Conservation (phyloP, 2,329 filamentous ascomycete species). For the Lizonia empirigonia region DNA sequence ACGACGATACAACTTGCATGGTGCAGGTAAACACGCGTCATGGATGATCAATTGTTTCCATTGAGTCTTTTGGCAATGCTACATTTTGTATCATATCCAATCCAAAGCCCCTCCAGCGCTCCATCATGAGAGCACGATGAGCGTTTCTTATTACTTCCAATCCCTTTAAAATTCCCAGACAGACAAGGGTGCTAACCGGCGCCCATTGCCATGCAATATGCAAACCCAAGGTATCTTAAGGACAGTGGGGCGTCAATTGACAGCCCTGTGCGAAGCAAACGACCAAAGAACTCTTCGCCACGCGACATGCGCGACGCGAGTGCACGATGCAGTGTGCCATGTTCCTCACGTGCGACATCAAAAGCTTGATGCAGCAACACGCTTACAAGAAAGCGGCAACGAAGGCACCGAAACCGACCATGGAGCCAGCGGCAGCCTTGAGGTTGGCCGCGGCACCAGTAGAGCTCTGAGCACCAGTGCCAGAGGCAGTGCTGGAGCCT, state of each 20-base stretch:
- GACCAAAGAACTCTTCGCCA: constrained; percentile 4
- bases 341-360: constrained; percentile 13
- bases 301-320: constrained; percentile 19
- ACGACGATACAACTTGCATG: constrained; percentile 14
- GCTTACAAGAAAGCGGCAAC: constrained; percentile 47
- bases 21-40: constrained; percentile 4
- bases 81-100: constrained; percentile 9
- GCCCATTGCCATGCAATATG: constrained; percentile 31
- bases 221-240: constrained; percentile 42
- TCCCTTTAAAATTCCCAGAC: constrained; percentile 16
- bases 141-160: constrained; percentile 23
- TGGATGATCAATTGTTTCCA: constrained; percentile 17
- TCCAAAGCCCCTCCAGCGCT: constrained; percentile 7
- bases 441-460: constrained; percentile 40
- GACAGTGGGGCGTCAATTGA: constrained; percentile 29
- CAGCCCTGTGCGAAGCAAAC: constrained; percentile 11
- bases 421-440: constrained; percentile 36
- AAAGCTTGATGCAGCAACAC: constrained; percentile 10
- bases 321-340: constrained; percentile 24
- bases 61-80: constrained; percentile 9
- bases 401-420: constrained; percentile 45
- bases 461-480: constrained; percentile 19
- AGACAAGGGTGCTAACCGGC: constrained; percentile 30
- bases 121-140: constrained; percentile 3
- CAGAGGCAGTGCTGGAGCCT: constrained; percentile 22